These are phyloP conservation scores for Themeda triandra DNA, from an alignment of 176 grass and related monocot species.

Conservation along the genomic window DNA sequence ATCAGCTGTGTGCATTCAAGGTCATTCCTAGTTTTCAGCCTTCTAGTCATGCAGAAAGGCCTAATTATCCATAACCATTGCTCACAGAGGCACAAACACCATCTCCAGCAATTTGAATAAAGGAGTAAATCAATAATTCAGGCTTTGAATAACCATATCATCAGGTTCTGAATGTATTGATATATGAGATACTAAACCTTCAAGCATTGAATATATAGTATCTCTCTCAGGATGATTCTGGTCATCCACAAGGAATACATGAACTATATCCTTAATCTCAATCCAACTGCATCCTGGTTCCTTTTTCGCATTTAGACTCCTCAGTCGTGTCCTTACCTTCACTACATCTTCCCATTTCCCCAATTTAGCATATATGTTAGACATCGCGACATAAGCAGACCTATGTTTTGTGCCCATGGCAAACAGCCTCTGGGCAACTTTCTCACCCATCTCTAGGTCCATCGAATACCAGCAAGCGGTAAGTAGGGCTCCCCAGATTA, in stretches of 20 bases:
- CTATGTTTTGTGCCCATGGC: conserved; percentile 46
- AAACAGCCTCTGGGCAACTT: conserved; percentile 42
- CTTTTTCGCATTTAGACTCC: conserved; percentile 30
- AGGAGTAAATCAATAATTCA: not conserved
- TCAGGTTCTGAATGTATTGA: conserved; percentile 20
- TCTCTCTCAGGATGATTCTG: conserved; percentile 57
- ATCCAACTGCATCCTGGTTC: conserved; percentile 62
- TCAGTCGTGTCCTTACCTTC: conserved; percentile 45
- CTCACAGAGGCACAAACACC: not conserved
- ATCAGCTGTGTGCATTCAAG: not conserved
- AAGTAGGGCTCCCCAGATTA: conserved; percentile 51
- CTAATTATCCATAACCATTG: not conserved
- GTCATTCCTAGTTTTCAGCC: not conserved
- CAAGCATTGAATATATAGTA: conserved; percentile 39
- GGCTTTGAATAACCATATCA: conserved; percentile 1
- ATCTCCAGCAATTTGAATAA: not conserved
- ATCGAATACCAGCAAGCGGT: conserved; percentile 48
- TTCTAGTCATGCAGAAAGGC: not conserved
- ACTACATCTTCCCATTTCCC: conserved; percentile 58
- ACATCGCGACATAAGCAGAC: conserved; percentile 50
- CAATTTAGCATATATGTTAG: conserved; percentile 60
- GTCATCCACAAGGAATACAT: conserved; percentile 60
- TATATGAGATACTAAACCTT: conserved; percentile 42
- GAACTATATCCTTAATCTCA: conserved; percentile 48
- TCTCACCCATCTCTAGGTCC: conserved; percentile 52